Evolutionary conservation across 192 early-diverging fungal genomes (phyloP), one percentile per base, ranked within the genome.

Genomic region (Coemansia guatemalensis): DNA sequence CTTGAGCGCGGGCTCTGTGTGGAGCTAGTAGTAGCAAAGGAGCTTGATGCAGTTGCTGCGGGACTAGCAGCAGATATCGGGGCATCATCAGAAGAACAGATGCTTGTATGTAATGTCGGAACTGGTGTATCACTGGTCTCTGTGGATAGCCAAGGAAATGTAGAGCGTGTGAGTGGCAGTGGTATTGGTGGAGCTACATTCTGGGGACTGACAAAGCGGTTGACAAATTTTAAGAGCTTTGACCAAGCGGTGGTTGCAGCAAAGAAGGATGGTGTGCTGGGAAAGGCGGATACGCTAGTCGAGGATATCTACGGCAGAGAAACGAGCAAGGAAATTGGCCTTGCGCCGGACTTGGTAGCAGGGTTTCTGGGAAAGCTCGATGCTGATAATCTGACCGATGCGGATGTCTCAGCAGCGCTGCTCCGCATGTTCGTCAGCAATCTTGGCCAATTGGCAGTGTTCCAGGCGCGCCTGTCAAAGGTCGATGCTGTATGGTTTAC

Each of bases 271-370:
- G 78, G 78, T 7, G 50, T 64, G 35, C 48, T 69, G 17, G 62
- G 66, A n/a, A 62, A 67, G 32, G 65, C 55, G 5, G 78, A 81
- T 30, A 66, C 65, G 8, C 68, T 81, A 32, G 78, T 81, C 1
- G 73, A 68, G 59, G 78, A 81, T 35, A 75, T 81, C 32, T 81
- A 81, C 53, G 78, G 78, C 0, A 57, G 52, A 33, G 68, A 81
- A 35, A 60, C 72, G 0, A 71, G 69, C 73, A 68, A 58, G 32
- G 78, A 48, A n/a, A 74, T 81, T 21, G 73, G 78, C 2, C 58
- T 81, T 69, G 64, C 78, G 5, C 65, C 72, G 5, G 78, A 81
- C 29, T 69, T 81, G 23, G 78, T 81, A 0, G 78, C 73, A 3
- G 78, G 78, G 21, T 81, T 81, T 50, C 48, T 81, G 57, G 78